Evolutionary conservation across 148 eudicot genomes (phyloP), one percentile per base, ranked within the genome.

Genomic region (Rhododendron kiyosumense): DNA sequence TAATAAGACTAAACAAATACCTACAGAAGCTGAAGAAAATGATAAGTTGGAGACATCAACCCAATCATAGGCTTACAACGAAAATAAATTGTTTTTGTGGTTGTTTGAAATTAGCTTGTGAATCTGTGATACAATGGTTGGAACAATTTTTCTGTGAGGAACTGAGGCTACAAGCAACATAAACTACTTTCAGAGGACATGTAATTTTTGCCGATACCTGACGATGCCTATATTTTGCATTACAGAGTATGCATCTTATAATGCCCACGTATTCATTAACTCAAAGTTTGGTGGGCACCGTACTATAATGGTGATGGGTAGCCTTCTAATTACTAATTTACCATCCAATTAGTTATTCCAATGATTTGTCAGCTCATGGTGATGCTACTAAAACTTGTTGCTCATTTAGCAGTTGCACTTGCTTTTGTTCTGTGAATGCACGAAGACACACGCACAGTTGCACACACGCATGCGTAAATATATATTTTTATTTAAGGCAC

Each of bases 371-470:
- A 9, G 65, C 36, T 30, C 30, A 49, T 20, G 14, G 15, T 78
- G 75, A 81, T 78, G 34, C 34, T 2, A 18, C 4, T 38, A 41
- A 79, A 15, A 36, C 57, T 49, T 30, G 63, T 20, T 61, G 24
- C 28, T 57, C 4, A 6, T 81, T 8, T 82, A 36, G 83, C 26
- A 26, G 79, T 63, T 79, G 38, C 49, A 51, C 54, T 48, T 10
- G 63, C 63, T 85, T 85, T 86, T 54, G 61, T 81, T 24, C 17
- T n/a, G 38, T 79, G 83, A 52, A 46, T 6, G 5, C 26, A 22
- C 10, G 26, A 34, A 43, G n/a, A 49, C 14, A 57, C 9, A 57
- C 9, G 17, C 17, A 51, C 57, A 51, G n/a, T n/a, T n/a, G 1
- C 34, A 32, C 18, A 15, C 57, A 14, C 5, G 18, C 15, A 14